A percentile compares a stretch with the other conserved stretches of the same genome.
Conservation (phyloP, 192 early-diverging fungal species). For the Backusella tuberculispora region DNA sequence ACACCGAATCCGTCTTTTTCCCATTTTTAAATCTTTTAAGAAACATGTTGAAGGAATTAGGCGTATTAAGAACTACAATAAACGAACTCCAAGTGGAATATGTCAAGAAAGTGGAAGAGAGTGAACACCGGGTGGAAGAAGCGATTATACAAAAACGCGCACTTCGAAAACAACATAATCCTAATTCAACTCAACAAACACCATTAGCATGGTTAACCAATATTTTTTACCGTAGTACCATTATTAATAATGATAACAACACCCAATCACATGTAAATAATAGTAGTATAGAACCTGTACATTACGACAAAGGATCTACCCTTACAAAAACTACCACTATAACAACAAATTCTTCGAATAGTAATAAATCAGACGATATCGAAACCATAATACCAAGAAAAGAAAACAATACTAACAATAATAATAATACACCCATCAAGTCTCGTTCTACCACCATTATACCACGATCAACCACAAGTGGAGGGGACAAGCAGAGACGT, state of each 20-base stretch:
- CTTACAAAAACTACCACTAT: neutral
- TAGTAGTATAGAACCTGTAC: neutral
- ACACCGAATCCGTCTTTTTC: conserved; percentile 41
- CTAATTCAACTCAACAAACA: neutral
- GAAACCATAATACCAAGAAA: neutral
- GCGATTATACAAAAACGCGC: conserved; percentile 42
- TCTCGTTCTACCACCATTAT: too few relatives aligned
- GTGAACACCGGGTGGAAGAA: conserved; percentile 52
- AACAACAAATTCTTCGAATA: neutral
- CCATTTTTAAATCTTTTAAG: conserved; percentile 47
- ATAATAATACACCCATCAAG: neutral
- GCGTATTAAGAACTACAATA: conserved; percentile 54
- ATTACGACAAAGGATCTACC: neutral
- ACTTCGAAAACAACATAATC: neutral
- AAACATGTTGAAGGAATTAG: conserved; percentile 54
- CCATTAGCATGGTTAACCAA: conserved; percentile 22
- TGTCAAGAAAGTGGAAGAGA: conserved; percentile 60
- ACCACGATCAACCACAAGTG: neutral
- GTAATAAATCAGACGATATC: neutral
- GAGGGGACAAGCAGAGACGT: neutral
- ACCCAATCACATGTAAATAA: neutral
- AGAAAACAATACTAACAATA: neutral
- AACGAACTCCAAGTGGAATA: conserved; percentile 65
- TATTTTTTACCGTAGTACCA: conserved; percentile 12
- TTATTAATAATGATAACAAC: neutral